Percentiles rank a stretch among this genome's conserved stretches.
Evolutionary conservation across 192 early-diverging fungal species (phyloP).

Genomic region (Backusella psychrophila): DNA sequence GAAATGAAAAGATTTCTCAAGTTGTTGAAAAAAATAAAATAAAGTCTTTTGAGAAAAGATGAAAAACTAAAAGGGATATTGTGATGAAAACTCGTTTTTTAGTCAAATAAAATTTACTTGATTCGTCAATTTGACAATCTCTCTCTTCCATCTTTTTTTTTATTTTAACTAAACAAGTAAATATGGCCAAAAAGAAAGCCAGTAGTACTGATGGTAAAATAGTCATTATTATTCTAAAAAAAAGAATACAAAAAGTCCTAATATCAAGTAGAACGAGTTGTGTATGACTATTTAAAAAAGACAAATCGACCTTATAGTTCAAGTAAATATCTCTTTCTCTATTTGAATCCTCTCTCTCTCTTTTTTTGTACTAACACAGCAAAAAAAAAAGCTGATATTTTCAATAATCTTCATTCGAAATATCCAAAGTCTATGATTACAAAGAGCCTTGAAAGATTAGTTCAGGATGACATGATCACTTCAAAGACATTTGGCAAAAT

Average conservation of each 20-base stretch:
- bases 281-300: constrained; percentile 13
- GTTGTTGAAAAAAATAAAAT: too few species aligned
- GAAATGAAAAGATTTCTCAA: too few species aligned
- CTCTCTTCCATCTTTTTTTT: not conserved
- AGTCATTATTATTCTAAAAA: not conserved
- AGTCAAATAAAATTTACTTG: not conserved
- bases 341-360: not conserved
- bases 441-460: not conserved
- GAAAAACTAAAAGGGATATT: too few species aligned
- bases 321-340: not conserved
- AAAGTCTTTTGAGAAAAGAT: too few species aligned
- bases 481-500: constrained; percentile 15
- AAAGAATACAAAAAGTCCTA: not conserved
- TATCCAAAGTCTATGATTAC: constrained; percentile 7
- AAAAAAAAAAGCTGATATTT: constrained; percentile 13
- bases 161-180: not conserved
- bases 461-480: not conserved
- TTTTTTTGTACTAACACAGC: not conserved
- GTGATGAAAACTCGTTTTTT: too few species aligned
- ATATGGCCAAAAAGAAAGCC: not conserved
- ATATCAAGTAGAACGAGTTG: not conserved
- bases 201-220: not conserved
- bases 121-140: not conserved
- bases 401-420: constrained; percentile 17
- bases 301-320: constrained; percentile 21